Base-by-base conservation (phyloP, 176 grass and related monocot genomes). In the Canna indica region DNA sequence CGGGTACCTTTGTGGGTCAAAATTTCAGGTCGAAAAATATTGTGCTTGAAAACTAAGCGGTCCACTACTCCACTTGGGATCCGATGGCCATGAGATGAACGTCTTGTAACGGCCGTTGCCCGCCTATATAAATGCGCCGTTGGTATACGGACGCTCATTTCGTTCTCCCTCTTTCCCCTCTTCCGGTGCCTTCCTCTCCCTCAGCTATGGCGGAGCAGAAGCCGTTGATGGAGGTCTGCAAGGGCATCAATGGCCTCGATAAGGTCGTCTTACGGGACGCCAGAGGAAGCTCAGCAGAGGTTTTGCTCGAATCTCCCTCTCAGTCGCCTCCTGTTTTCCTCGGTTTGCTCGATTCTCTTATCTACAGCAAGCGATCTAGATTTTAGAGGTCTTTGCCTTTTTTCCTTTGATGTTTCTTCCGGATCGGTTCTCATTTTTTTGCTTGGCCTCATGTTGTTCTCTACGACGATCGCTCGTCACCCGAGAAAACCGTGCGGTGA, bases 241-340 rank as follows among this genome's bases (percentile, higher is more conserved):
- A 59, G 26, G 56, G 56, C 56, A 59, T 59, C 25, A 59, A 59
- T 59, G 56, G 56, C 56, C 56, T 59, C 56, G 56, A 59, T 0
- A 59, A 59, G 56, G 56, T 59, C 56, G 56, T 59, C 6, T 25
- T 59, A 11, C 9, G 56, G 56, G 56, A 59, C 25, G 26, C 26
- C 15, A 25, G 58, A 31, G 58, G 58, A 8, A 60, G 58, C 58
- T 60, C 58, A 3, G 58, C 58, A 25, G 58, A 60, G 58, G 58
- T 60, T 56, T 26, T n/a, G 52, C 52, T n/a, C n/a, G n/a, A n/a
- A 54, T 54, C 50, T 54, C 20, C 47, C 17, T 52, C 18, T 52
- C 18, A 52, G 18, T 52, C 18, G 5, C 47, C 47, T 20, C 47
- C 13, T 52, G 0, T 52, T 54, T 54, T 14, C 26, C 24, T 60